These are phyloP conservation scores for Backusella liffmaniae DNA, from an alignment of 192 early-diverging fungal species.

Conservation along the genomic window DNA sequence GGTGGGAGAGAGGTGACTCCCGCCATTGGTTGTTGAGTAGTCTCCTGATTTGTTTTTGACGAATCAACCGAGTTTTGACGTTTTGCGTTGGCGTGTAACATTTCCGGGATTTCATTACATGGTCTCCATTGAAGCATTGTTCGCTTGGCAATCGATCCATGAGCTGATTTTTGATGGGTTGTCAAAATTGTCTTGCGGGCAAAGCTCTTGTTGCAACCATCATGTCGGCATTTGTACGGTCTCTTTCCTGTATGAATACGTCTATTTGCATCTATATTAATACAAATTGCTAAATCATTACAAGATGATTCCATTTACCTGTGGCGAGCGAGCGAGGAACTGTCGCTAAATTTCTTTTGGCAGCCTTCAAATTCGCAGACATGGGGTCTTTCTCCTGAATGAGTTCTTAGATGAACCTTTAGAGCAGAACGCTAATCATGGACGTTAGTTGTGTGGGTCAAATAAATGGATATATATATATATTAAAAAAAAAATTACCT, in stretches of 20 bases:
- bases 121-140: conserved; percentile 13
- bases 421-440: conserved; percentile 65
- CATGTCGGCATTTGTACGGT: conserved; percentile 56
- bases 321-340: conserved; percentile 71
- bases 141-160: conserved; percentile 13
- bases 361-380: conserved; percentile 65
- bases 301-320: conserved; percentile 39
- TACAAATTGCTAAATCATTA: conserved; percentile 8
- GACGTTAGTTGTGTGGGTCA: background rate
- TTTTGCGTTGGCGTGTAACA: conserved; percentile 10
- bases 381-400: conserved; percentile 74
- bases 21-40: background rate
- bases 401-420: conserved; percentile 74
- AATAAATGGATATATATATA: background rate
- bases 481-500: conserved; percentile 30
- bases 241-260: conserved; percentile 73
- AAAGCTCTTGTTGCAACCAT: conserved; percentile 46
- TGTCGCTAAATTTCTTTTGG: conserved; percentile 73
- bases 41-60: background rate
- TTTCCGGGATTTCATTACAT: conserved; percentile 13
- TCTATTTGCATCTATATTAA: conserved; percentile 16
- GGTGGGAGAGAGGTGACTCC: background rate
- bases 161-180: conserved; percentile 35
- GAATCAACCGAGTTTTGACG: conserved; percentile 3
- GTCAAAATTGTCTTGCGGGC: conserved; percentile 50